Evolutionary conservation across 1,284 basidiomycete genomes (phyloP).

Genomic region (Apiotrichum laibachii): DNA sequence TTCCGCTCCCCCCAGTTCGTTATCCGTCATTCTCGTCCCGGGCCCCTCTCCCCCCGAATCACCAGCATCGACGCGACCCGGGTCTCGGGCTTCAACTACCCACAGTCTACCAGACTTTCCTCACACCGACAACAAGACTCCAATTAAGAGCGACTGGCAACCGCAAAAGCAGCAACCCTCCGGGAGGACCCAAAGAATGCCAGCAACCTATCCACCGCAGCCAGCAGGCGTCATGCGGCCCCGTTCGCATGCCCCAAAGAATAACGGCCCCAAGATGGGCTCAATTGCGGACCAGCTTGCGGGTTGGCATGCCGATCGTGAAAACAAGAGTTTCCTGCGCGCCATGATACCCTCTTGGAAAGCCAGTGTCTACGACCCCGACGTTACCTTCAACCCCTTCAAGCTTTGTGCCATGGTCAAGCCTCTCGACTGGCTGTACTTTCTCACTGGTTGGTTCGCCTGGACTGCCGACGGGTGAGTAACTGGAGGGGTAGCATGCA

Average conservation of each 20-base stretch:
- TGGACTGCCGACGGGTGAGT: constrained; percentile 30
- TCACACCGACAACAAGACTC: not conserved
- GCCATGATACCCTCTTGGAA: constrained; percentile 33
- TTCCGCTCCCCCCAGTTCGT: not conserved
- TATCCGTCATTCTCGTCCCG: not conserved
- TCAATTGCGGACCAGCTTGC: constrained; percentile 34
- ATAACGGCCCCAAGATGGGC: constrained; percentile 3
- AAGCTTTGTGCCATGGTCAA: constrained; percentile 50
- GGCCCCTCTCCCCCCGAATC: constrained; percentile 2
- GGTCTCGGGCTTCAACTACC: not conserved
- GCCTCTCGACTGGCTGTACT: constrained; percentile 56
- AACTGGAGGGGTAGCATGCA: not conserved
- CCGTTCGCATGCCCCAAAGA: not conserved
- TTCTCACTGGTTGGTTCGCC: constrained; percentile 59
- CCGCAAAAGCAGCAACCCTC: not conserved
- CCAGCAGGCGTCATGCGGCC: not conserved
- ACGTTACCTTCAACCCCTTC: constrained; percentile 45
- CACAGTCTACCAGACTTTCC: not conserved
- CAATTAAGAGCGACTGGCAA: too few species aligned
- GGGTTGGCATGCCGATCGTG: constrained; percentile 40
- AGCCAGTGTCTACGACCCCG: constrained; percentile 6
- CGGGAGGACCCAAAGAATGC: not conserved
- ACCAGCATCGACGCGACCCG: not conserved
- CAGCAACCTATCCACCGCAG: not conserved
- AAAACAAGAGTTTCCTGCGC: constrained; percentile 26